Conservation (phyloP, 345 rosid species). For the Brassica incana region DNA sequence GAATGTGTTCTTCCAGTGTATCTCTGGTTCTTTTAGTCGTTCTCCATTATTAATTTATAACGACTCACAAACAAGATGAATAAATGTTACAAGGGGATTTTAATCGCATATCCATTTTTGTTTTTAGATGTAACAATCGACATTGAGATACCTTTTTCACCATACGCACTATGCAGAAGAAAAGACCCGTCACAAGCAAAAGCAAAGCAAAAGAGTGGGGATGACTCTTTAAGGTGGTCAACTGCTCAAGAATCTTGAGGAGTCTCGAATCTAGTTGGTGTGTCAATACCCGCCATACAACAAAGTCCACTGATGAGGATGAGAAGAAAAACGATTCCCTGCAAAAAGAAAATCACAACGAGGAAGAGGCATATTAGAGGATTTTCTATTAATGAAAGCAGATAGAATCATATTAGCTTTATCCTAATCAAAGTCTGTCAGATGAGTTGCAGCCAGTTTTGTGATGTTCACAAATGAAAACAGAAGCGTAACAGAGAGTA, state of each 20-base stretch:
- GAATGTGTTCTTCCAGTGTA: constrained; percentile 19
- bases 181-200: constrained; percentile 31
- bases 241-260: constrained; percentile 75
- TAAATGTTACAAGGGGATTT: constrained; percentile 36
- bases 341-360: constrained; percentile 34
- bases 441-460: constrained; percentile 5
- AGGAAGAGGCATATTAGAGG: constrained; percentile 31
- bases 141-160: constrained; percentile 29
- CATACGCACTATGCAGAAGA: constrained; percentile 34
- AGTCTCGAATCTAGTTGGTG: constrained; percentile 92
- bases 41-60: constrained; percentile 36
- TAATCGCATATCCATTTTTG: constrained; percentile 36
- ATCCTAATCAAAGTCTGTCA: background rate
- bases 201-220: constrained; percentile 31
- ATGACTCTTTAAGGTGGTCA: constrained; percentile 25
- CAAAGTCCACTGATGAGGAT: constrained; percentile 90
- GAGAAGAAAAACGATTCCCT: constrained; percentile 85
- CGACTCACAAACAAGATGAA: constrained; percentile 38
- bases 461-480: background rate
- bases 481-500: constrained; percentile 1
- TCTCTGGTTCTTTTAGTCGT: constrained; percentile 23
- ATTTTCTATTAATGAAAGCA: background rate
- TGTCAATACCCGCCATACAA: constrained; percentile 97
- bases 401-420: background rate
- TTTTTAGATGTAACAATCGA: constrained; percentile 27